Evolutionary conservation across 148 eudicot genomes (phyloP).

Genomic region (Nyssa sinensis): DNA sequence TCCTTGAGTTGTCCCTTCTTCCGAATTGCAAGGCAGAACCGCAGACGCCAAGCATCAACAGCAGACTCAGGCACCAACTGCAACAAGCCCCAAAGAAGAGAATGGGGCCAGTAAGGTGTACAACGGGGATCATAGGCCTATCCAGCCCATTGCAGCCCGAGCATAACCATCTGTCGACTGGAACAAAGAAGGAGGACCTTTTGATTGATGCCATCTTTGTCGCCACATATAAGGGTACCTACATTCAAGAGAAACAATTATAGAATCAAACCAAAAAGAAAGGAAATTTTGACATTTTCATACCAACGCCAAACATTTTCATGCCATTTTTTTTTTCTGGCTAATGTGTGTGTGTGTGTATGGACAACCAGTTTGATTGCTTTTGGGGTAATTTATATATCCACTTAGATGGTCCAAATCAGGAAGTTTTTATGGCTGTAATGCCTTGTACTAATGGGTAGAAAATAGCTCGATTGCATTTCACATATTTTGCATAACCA

Average conservation of each 20-base stretch:
- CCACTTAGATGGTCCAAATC: background rate
- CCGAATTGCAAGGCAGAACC: constrained; percentile 46
- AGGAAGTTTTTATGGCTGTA: background rate
- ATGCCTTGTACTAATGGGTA: background rate
- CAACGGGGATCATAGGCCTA: constrained; percentile 62
- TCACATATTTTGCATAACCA: background rate
- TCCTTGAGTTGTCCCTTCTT: constrained; percentile 67
- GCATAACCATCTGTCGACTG: constrained; percentile 74
- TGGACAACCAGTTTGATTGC: no score
- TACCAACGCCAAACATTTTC: background rate
- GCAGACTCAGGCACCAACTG: constrained; percentile 48
- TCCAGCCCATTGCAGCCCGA: constrained; percentile 65
- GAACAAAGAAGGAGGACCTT: constrained; percentile 71
- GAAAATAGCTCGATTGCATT: background rate
- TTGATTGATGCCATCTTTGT: constrained; percentile 75
- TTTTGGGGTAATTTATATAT: background rate
- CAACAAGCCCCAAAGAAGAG: constrained; percentile 55
- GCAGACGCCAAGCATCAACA: constrained; percentile 45
- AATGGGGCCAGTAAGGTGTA: constrained; percentile 86
- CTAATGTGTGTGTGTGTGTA: no score
- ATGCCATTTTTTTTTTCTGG: no score
- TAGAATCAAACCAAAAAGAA: background rate
- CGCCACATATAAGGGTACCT: constrained; percentile 77
- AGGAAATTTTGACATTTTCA: background rate
- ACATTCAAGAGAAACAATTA: constrained; percentile 3